Conservation (phyloP, 805 yeast species). For the Starmerella bombicola region DNA sequence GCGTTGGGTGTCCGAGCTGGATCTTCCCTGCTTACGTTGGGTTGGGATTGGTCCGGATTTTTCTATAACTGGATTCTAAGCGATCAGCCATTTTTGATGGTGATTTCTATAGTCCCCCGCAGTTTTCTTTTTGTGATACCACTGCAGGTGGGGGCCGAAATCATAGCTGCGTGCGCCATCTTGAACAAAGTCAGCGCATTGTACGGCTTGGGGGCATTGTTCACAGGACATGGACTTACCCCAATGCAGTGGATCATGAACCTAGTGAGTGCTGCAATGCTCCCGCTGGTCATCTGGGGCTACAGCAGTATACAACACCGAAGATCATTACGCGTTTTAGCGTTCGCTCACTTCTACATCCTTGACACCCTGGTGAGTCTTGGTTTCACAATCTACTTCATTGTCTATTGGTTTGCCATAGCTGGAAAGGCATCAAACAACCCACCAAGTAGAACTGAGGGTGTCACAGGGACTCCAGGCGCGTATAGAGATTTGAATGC, state of each 20-base stretch:
- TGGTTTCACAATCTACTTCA: conserved; percentile 61
- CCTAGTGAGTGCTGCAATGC: conserved; percentile 45
- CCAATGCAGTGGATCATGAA: conserved; percentile 75
- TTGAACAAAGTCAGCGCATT: conserved; percentile 82
- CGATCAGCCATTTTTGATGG: not conserved
- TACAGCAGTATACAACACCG: conserved; percentile 40
- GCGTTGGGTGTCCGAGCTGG: no score
- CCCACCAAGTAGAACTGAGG: conserved; percentile 4
- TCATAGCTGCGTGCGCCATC: conserved; percentile 59
- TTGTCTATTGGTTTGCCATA: conserved; percentile 55
- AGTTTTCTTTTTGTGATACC: conserved; percentile 63
- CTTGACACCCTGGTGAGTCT: conserved; percentile 56
- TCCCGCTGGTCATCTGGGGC: conserved; percentile 57
- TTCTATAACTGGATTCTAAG: no score
- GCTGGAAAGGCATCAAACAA: conserved; percentile 23
- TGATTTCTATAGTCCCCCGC: conserved; percentile 28
- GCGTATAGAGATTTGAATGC: not conserved
- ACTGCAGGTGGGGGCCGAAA: conserved; percentile 75
- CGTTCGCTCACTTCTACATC: conserved; percentile 49
- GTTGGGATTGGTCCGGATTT: no score
- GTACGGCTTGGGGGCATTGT: conserved; percentile 71
- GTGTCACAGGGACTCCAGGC: not conserved
- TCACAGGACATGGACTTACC: conserved; percentile 76
- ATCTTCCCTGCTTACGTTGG: no score
- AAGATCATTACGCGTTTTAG: conserved; percentile 47